Percentiles rank a stretch among this genome's conserved stretches.
Conservation (phyloP, 345 rosid species). For the Bruguiera parviflora region DNA sequence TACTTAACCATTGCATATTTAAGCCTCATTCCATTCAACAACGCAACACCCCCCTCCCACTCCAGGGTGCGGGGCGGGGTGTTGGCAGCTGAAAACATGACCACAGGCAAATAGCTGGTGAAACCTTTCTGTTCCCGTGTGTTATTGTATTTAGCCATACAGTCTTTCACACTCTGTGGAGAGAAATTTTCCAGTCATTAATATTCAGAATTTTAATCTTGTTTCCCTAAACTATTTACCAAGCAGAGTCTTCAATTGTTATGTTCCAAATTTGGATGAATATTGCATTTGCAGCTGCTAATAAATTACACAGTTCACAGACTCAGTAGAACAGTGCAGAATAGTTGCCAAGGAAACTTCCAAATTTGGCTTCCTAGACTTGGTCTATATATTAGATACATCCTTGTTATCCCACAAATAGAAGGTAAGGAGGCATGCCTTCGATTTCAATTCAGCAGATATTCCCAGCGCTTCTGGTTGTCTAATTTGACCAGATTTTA, state of each 20-base stretch:
- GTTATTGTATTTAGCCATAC: background rate
- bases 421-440: constrained; percentile 50
- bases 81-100: background rate
- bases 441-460: constrained; percentile 77
- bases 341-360: background rate
- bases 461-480: constrained; percentile 98
- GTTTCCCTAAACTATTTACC: background rate
- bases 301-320: background rate
- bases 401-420: background rate
- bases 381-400: background rate
- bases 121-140: background rate
- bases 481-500: constrained; percentile 74
- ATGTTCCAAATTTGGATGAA: background rate
- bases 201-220: background rate
- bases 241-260: background rate
- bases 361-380: background rate
- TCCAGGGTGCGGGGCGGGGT: too few species aligned
- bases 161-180: background rate
- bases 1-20: too few species aligned
- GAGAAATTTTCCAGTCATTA: background rate
- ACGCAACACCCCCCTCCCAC: too few species aligned
- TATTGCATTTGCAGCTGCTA: background rate
- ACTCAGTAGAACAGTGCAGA: background rate
- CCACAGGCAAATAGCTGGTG: background rate
- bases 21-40: too few species aligned